Percentiles rank a stretch among this genome's conserved stretches.
phyloP scores from a whole-genome alignment of 1,284 basidiomycete species.

The Ganoderma leucocontextum region DNA sequence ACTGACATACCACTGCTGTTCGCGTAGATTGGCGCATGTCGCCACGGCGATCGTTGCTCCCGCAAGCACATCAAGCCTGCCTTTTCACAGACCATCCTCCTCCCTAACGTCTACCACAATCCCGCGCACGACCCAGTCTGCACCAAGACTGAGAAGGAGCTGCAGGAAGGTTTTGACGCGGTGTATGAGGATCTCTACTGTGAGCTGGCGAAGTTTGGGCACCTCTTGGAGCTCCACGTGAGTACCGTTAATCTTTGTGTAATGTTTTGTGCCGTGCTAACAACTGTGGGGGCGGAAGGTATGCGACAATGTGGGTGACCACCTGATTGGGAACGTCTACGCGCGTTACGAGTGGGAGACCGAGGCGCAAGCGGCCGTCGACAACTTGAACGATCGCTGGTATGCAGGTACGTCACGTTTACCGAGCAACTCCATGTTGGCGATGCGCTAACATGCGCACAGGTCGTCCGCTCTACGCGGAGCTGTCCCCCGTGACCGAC shows the following conservation, averaged over 20 bases:
- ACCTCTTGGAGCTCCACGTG: conserved; percentile 94
- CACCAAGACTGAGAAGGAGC: conserved; percentile 85
- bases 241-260: conserved; percentile 41
- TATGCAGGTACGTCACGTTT: conserved; percentile 82
- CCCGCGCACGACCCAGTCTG: conserved; percentile 92
- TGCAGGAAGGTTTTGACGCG: conserved; percentile 96
- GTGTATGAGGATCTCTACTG: conserved; percentile 97
- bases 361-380: conserved; percentile 94
- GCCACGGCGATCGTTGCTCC: conserved; percentile 96
- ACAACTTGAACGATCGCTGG: conserved; percentile 95
- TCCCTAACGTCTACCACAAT: conserved; percentile 99
- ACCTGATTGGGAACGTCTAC: conserved; percentile 98
- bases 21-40: conserved; percentile 89
- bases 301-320: conserved; percentile 99
- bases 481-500: conserved; percentile 97
- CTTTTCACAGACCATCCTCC: conserved; percentile 96
- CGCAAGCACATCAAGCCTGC: conserved; percentile 98
- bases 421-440: neutral
- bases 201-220: conserved; percentile 94
- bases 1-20: conserved; percentile 16
- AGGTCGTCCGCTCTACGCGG: conserved; percentile 97
- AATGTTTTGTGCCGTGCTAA: conserved; percentile 10
- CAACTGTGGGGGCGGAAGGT: conserved; percentile 61
- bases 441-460: conserved; percentile 7
- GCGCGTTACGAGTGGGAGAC: conserved; percentile 99